Evolutionary conservation across 805 yeast genomes (phyloP).

Genomic region (Ogataea kodamae): DNA sequence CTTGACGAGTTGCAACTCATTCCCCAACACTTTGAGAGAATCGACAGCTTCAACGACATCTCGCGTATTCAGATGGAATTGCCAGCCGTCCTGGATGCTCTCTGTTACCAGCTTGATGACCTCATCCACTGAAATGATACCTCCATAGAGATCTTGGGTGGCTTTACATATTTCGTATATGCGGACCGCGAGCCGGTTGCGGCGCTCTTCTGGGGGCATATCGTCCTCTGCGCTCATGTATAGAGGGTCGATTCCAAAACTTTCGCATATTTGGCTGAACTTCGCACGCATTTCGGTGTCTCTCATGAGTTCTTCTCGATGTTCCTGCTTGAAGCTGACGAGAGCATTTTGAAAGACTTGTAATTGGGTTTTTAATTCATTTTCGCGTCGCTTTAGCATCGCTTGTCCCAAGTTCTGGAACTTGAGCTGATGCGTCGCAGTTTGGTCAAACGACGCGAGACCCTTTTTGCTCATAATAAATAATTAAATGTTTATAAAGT

Average conservation of each 20-base stretch:
- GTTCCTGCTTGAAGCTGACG: constrained; percentile 68
- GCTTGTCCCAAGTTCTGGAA: constrained; percentile 50
- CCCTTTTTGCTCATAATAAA: constrained; percentile 25
- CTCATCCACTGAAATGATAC: constrained; percentile 63
- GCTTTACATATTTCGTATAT: constrained; percentile 72
- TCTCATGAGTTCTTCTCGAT: constrained; percentile 60
- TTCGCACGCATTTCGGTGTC: constrained; percentile 65
- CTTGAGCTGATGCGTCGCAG: constrained; percentile 28
- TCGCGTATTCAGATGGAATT: constrained; percentile 33
- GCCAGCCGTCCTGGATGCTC: constrained; percentile 26
- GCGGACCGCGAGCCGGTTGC: constrained; percentile 65
- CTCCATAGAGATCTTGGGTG: constrained; percentile 76
- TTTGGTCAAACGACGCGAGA: constrained; percentile 29
- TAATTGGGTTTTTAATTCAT: constrained; percentile 65
- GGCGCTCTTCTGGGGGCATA: constrained; percentile 46
- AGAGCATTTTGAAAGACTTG: constrained; percentile 74
- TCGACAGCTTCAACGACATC: constrained; percentile 59
- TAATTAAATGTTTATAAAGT: constrained; percentile 1
- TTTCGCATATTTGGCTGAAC: constrained; percentile 71
- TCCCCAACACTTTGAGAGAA: constrained; percentile 56
- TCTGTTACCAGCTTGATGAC: constrained; percentile 35
- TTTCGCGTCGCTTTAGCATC: constrained; percentile 51
- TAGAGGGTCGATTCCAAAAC: constrained; percentile 83
- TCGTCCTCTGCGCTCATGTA: constrained; percentile 33
- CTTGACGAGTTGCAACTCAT: constrained; percentile 61